phyloP scores from a whole-genome alignment of 2,329 filamentous ascomycete genomes.

The Colletotrichum siamense region DNA sequence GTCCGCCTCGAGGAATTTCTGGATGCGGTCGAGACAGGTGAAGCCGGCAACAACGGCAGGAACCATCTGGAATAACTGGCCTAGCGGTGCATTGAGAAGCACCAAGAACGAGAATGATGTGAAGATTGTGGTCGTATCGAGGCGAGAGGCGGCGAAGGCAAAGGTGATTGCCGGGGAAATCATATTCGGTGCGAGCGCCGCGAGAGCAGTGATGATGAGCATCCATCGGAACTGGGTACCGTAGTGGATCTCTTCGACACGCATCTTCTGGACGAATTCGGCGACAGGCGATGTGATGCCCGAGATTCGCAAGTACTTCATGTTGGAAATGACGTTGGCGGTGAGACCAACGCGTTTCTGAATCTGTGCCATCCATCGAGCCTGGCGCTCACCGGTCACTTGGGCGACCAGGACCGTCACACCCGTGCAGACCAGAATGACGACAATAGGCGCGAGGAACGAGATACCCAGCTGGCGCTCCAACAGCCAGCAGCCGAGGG shows the following conservation, averaged over 20 bases:
- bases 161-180: slow-evolving; percentile 41
- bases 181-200: slow-evolving; percentile 38
- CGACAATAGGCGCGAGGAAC: slow-evolving; percentile 35
- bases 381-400: slow-evolving; percentile 27
- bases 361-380: slow-evolving; percentile 34
- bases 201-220: slow-evolving; percentile 28
- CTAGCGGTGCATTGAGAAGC: slow-evolving; percentile 37
- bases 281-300: slow-evolving; percentile 32
- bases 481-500: slow-evolving; percentile 37
- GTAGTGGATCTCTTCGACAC: slow-evolving; percentile 27
- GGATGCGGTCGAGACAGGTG: slow-evolving; percentile 38
- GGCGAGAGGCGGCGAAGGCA: slow-evolving; percentile 24
- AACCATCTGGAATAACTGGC: slow-evolving; percentile 35
- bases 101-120: slow-evolving; percentile 37
- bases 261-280: slow-evolving; percentile 26
- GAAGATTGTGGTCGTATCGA: slow-evolving; percentile 33
- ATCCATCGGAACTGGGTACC: slow-evolving; percentile 29
- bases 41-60: slow-evolving; percentile 35
- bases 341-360: slow-evolving; percentile 31
- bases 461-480: slow-evolving; percentile 33
- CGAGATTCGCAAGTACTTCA: slow-evolving; percentile 34
- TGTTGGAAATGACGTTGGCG: slow-evolving; percentile 27
- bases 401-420: slow-evolving; percentile 21
- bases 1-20: slow-evolving; percentile 39
- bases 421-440: slow-evolving; percentile 29